phyloP scores from a whole-genome alignment of 345 rosid genomes.

The Eucalyptus rudis region DNA sequence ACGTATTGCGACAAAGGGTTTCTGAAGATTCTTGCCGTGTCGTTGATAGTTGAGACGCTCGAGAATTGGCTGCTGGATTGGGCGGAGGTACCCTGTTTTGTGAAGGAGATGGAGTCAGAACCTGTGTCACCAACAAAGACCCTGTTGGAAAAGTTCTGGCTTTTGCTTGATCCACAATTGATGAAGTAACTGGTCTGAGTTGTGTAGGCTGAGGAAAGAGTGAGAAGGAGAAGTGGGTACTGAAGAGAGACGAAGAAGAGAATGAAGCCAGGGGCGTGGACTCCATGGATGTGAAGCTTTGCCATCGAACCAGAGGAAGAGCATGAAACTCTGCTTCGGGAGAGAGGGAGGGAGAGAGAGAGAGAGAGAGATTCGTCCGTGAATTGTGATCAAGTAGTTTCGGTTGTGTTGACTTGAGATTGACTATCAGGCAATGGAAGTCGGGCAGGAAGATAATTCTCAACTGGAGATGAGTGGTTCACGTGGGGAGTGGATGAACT shows the following conservation, averaged over 20 bases:
- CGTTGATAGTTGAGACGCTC: constrained; percentile 1
- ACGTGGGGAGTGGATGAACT: background rate
- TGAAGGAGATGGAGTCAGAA: background rate
- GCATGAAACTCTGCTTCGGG: background rate
- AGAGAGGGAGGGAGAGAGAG: background rate
- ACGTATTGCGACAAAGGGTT: constrained; percentile 8
- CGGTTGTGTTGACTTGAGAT: background rate
- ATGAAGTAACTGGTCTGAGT: background rate
- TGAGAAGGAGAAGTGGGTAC: background rate
- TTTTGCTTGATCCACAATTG: constrained; percentile 10
- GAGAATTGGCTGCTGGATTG: background rate
- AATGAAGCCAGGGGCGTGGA: background rate
- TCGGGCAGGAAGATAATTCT: background rate
- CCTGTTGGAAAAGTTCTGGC: background rate
- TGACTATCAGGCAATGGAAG: background rate
- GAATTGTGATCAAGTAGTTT: background rate
- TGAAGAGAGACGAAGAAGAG: background rate
- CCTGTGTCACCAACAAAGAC: background rate
- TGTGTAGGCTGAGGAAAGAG: background rate
- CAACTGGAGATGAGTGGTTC: background rate
- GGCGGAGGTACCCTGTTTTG: background rate
- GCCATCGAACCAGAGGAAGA: background rate
- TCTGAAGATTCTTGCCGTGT: constrained; percentile 34
- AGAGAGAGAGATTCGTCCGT: background rate
- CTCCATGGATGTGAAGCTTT: background rate